Evolutionary conservation across 2,329 filamentous ascomycete species (phyloP), one percentile per base, ranked within the genome.

Genomic region (Verticillium dahliae): DNA sequence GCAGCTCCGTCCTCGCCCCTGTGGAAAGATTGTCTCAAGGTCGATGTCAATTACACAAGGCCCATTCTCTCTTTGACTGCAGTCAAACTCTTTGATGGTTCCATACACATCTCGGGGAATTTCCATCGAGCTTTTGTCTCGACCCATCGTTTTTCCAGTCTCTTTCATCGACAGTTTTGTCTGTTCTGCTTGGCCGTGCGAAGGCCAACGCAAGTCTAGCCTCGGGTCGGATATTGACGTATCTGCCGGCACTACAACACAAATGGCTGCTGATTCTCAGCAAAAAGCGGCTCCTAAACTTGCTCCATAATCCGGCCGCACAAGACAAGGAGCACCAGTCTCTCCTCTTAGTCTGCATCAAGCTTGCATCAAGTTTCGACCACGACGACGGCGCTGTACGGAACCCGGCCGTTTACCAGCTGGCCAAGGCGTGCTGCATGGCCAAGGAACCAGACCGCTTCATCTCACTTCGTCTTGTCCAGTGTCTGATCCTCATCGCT

Each of bases 311-410:
- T 1, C n/a, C 35, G 6, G 33, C 54, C 34, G 9, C 34, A 6
- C 56, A 61, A 2, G 33, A 54, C 11, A 41, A 59, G 2, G 60
- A 34, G 41, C 61, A 61, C 13, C 39, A 59, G 15, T 58, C 52
- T 18, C 63, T 69, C 3, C 62, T 69, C 14, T 18, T 66, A 6
- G 58, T 68, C 11, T 64, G 62, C 55, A 67, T 68, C 61, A 65
- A 63, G 58, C 65, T 68, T 22, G 56, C 34, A 57, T 39, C 56
- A 4, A 22, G 22, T 15, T 27, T 10, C 15, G 35, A 31, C n/a
- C 56, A 39, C 56, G 9, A 37, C 5, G 55, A 56, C 5, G 34
- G 56, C n/a, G 34, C 4, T 66, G 61, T 50, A 60, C 50, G 34
- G 9, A 56, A 65, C 10, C 38, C 58, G 4, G 31, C 56, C 18